phyloP scores from a whole-genome alignment of 1,284 basidiomycete genomes.

The Cryptococcus jaspeensis region DNA sequence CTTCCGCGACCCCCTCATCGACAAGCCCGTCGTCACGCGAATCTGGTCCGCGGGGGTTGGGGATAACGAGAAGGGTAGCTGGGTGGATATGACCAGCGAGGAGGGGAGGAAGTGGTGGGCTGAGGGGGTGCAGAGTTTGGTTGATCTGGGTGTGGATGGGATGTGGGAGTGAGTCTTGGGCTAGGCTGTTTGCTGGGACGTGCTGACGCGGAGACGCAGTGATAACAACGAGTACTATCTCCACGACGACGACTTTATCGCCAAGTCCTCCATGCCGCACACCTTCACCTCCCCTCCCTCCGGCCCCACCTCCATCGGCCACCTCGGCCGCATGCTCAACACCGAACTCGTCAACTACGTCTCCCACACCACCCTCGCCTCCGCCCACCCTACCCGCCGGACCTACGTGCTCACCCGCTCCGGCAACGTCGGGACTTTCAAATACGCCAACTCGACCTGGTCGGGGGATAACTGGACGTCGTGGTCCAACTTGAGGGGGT shows the following conservation, averaged over 20 bases:
- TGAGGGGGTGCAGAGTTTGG: slow-evolving; percentile 46
- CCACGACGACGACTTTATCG: slow-evolving; percentile 49
- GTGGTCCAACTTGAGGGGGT: slow-evolving; percentile 53
- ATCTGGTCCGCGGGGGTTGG: slow-evolving; percentile 52
- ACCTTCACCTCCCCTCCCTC: slow-evolving; percentile 18
- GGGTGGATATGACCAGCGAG: slow-evolving; percentile 52
- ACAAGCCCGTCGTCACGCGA: slow-evolving; percentile 45
- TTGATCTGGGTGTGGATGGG: slow-evolving; percentile 50
- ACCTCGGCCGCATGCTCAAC: slow-evolving; percentile 51
- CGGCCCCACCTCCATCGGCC: slow-evolving; percentile 40
- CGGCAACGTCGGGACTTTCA: slow-evolving; percentile 52
- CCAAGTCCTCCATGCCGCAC: slow-evolving; percentile 29
- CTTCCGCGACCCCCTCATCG: slow-evolving; percentile 44
- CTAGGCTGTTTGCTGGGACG: slow-evolving; percentile 1
- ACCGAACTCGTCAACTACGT: slow-evolving; percentile 52
- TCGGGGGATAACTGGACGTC: slow-evolving; percentile 51
- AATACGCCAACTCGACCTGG: slow-evolving; percentile 52
- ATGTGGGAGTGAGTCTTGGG: slow-evolving; percentile 50
- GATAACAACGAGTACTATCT: slow-evolving; percentile 54
- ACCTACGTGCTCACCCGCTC: slow-evolving; percentile 53
- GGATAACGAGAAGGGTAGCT: slow-evolving; percentile 49
- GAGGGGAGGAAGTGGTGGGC: slow-evolving; percentile 53
- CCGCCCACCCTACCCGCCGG: slow-evolving; percentile 38
- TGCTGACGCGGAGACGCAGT: slow-evolving; percentile 19
- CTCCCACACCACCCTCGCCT: slow-evolving; percentile 43